Percentiles rank a stretch among this genome's conserved stretches.
phyloP scores from a whole-genome alignment of 768 basidiomycete genomes.

The Boletus vermiculosoides region DNA sequence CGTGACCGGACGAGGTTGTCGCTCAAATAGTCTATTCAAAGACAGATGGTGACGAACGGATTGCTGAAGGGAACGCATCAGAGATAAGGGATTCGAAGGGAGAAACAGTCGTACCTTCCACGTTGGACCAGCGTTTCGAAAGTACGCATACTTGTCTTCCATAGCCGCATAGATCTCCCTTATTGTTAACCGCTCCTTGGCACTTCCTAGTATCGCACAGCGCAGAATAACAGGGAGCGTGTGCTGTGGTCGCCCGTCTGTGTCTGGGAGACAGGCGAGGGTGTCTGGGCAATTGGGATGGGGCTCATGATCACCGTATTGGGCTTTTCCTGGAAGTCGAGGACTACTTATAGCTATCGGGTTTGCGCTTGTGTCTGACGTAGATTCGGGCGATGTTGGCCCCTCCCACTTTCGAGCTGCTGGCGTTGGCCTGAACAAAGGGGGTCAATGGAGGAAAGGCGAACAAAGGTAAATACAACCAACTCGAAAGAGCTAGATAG shows the following conservation, averaged over 20 bases:
- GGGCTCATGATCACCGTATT: conserved; percentile 48
- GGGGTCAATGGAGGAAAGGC: conserved; percentile 17
- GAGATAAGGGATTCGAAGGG: neutral
- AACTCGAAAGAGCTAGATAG: conserved; percentile 43
- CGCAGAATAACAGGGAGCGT: conserved; percentile 83
- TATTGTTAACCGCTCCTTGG: conserved; percentile 73
- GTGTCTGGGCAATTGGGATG: conserved; percentile 80
- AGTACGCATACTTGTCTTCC: conserved; percentile 83
- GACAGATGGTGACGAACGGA: conserved; percentile 85
- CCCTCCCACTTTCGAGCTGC: conserved; percentile 26
- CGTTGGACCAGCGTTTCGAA: conserved; percentile 74
- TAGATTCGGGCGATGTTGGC: conserved; percentile 35
- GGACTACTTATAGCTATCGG: conserved; percentile 24
- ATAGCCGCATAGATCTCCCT: conserved; percentile 84
- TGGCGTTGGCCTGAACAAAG: conserved; percentile 30
- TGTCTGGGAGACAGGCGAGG: conserved; percentile 74
- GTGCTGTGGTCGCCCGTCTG: conserved; percentile 76
- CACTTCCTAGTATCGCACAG: conserved; percentile 79
- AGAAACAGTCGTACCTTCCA: conserved; percentile 65
- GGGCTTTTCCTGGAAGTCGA: conserved; percentile 23
- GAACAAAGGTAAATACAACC: conserved; percentile 20
- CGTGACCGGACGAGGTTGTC: conserved; percentile 77
- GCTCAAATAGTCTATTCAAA: conserved; percentile 77
- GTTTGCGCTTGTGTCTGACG: conserved; percentile 34
- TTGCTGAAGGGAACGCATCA: conserved; percentile 51